Evolutionary conservation across 2,329 filamentous ascomycete genomes (phyloP), one percentile per base, ranked within the genome.

Genomic region (Pseudogymnoascus sp.): DNA sequence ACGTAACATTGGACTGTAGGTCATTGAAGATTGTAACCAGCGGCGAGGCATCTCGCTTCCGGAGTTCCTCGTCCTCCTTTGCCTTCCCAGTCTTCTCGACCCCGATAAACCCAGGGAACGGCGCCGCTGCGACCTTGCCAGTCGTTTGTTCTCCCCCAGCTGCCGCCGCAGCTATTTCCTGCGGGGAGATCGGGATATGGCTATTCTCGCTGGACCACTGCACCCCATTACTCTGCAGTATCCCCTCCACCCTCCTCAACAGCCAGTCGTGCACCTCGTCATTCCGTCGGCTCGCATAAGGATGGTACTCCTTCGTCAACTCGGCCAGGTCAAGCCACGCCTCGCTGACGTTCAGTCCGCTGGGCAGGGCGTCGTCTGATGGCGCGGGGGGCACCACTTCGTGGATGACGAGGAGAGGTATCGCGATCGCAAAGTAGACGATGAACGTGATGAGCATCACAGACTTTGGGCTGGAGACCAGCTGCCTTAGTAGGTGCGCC

Each of bases 261-360:
- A 97, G 77, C 80, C 88, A 97, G 35, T 83, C 77, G 64, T 90
- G 86, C 35, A 97, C 86, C 22, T 84, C 77, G 67, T 96, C 92
- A 71, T 97, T 97, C 63, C 83, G 80, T 62, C 80, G 86, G 66
- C 88, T 92, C 75, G 96, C 97, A 77, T 90, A 96, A 0, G 94
- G 93, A 71, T 96, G 94, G 71, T 89, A 94, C 1, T 80, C 79
- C 65, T 80, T 80, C 35, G 88, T 93, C 57, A 99, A 80, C 61
- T 80, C 77, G 63, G 91, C 84, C 33, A 99, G 79, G 71, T 97
- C 92, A 11, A 80, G 75, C 92, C 92, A 97, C 37, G 93, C 91
- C 74, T 95, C 86, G 2, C 87, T 88, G 60, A 97, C 76, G 69
- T 96, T 90, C 69, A 95, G 76, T 15, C 91, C 91, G 7, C 77